Evolutionary conservation across 495 filamentous ascomycete species (phyloP).

Genomic region (Penicillium macrosclerotiorum): DNA sequence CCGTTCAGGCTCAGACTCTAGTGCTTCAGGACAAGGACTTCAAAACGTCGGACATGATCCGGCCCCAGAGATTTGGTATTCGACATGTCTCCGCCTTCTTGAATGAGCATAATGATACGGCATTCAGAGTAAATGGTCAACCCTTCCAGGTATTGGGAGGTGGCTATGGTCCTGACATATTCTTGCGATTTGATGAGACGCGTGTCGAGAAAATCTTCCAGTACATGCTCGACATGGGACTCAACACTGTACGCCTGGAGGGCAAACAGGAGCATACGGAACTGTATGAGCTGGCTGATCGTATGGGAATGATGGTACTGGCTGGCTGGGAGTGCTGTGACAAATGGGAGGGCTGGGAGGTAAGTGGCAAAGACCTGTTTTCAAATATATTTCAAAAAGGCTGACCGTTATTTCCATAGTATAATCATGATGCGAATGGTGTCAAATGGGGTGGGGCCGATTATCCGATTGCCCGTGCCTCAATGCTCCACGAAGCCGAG

Average conservation of each 20-base stretch:
- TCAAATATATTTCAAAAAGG: no score
- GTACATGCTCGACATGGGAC: constrained; percentile 56
- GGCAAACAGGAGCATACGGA: constrained; percentile 64
- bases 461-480: constrained; percentile 50
- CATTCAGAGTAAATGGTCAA: constrained; percentile 54
- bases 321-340: constrained; percentile 69
- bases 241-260: constrained; percentile 63
- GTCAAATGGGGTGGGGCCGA: constrained; percentile 51
- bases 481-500: constrained; percentile 58
- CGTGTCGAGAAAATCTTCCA: constrained; percentile 45
- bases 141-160: constrained; percentile 60
- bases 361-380: no score
- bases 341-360: constrained; percentile 64
- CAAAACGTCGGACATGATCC: constrained; percentile 42
- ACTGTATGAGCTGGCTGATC: constrained; percentile 56
- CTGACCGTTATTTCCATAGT: constrained; percentile 22
- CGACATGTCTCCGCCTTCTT: constrained; percentile 51
- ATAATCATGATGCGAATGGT: constrained; percentile 53
- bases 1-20: constrained; percentile 38
- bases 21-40: constrained; percentile 17
- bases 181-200: constrained; percentile 51
- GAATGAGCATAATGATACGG: constrained; percentile 52
- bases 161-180: constrained; percentile 61
- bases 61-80: constrained; percentile 49
- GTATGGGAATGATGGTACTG: constrained; percentile 60